Base-by-base conservation (phyloP, 495 filamentous ascomycete species). In the Rhizodiscina lignyota region DNA sequence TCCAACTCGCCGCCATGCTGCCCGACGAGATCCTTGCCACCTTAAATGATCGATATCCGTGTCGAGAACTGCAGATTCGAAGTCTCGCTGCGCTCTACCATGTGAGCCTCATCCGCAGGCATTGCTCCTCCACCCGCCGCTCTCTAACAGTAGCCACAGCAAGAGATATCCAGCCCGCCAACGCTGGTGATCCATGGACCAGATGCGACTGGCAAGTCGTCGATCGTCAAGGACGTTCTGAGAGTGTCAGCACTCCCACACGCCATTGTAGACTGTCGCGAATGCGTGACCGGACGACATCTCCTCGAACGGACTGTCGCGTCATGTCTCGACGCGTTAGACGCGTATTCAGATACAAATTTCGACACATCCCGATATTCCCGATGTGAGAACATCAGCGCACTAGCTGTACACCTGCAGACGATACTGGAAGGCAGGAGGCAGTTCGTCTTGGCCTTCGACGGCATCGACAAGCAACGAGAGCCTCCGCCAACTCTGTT, bases 281-380 rank as follows among this genome's bases (percentile, higher is more conserved):
- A 96, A 63, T 94, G 84, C 48, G 80, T 97, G 34, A 92, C 85
- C 0, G 76, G 72, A 0, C 75, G 89, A 19, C 89, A 97, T 56
- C 61, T 97, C 4, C 74, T 91, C 23, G 82, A 87, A 49, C 67
- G 63, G 18, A 72, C 69, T 1, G 53, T 75, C 5, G 60, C 57
- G 2, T 43, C 43, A 4, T 45, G 39, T 31, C 28, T 52, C 1
- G 41, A 43, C 21, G 43, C 42, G 30, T 11, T 49, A 18, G 43
- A 42, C 12, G 29, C n/a, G 13, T n/a, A n/a, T n/a, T n/a, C n/a
- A n/a, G n/a, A n/a, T n/a, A n/a, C n/a, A n/a, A n/a, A n/a, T n/a
- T n/a, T n/a, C n/a, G n/a, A n/a, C n/a, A n/a, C n/a, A n/a, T n/a
- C n/a, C n/a, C n/a, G n/a, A n/a, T n/a, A n/a, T n/a, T n/a, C n/a